phyloP scores from a whole-genome alignment of 305 asterid species.

The Lippia alba region DNA sequence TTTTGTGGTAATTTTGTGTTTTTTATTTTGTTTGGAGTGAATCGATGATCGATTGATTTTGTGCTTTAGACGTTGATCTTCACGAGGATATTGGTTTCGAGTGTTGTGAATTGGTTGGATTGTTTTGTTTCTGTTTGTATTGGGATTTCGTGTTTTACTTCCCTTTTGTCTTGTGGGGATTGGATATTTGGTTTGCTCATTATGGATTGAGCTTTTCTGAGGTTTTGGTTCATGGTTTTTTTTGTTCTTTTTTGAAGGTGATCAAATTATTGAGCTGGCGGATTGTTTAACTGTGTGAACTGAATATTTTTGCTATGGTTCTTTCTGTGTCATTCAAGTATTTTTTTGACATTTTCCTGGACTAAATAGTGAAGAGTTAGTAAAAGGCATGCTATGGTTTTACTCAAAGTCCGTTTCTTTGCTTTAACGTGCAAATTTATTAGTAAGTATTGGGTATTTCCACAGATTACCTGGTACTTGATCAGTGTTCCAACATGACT shows the following conservation, averaged over 20 bases:
- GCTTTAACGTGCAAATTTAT: background rate
- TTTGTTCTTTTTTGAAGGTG: slow-evolving; percentile 13
- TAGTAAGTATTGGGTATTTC: background rate
- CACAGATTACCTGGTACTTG: background rate
- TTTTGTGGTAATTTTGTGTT: background rate
- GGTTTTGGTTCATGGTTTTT: background rate
- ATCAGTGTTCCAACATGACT: background rate
- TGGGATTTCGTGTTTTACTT: slow-evolving; percentile 3
- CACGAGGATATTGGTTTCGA: background rate
- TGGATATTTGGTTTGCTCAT: slow-evolving; percentile 9
- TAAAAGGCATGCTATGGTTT: background rate
- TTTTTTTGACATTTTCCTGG: background rate
- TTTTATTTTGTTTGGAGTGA: background rate
- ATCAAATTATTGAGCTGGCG: slow-evolving; percentile 3
- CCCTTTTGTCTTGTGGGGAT: background rate
- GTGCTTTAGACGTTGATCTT: slow-evolving; percentile 26
- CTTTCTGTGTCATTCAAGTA: background rate
- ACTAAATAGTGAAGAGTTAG: slow-evolving; percentile 1
- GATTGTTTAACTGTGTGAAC: slow-evolving; percentile 7
- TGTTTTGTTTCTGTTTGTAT: background rate
- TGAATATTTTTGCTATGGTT: slow-evolving; percentile 1
- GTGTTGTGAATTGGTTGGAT: slow-evolving; percentile 1
- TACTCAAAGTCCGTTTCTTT: background rate
- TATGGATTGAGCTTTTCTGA: slow-evolving; percentile 3
- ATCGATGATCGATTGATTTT: slow-evolving; percentile 18